These are phyloP conservation scores for Lavandula angustifolia DNA, from an alignment of 257 asterid genomes.

Conservation along the genomic window DNA sequence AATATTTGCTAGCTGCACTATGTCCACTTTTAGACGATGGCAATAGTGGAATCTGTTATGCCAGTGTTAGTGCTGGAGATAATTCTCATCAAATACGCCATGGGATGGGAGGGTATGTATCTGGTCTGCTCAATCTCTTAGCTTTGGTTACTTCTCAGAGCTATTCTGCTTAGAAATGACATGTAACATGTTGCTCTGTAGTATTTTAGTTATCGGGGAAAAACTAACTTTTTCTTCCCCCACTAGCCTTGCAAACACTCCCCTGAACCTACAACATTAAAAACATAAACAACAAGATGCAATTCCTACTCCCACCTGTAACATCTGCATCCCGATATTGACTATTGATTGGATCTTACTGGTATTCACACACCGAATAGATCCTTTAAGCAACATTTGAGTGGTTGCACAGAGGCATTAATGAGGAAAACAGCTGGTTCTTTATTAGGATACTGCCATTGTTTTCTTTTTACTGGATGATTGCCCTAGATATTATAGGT, in stretches of 20 bases:
- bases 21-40: neutral
- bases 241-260: neutral
- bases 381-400: neutral
- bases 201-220: neutral
- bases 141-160: neutral
- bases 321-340: neutral
- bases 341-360: constrained; percentile 7
- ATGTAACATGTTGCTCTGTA: too few relatives aligned
- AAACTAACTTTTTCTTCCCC: neutral
- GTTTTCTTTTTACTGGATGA: neutral
- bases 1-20: too few relatives aligned
- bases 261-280: neutral
- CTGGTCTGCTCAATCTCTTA: neutral
- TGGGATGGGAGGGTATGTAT: neutral
- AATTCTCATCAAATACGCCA: neutral
- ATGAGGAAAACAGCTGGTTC: neutral
- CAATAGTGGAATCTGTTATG: neutral
- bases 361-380: neutral
- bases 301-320: neutral
- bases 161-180: neutral
- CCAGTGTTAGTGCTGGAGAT: neutral
- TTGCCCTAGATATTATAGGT: neutral
- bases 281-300: neutral
- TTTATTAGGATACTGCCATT: constrained; percentile 1
- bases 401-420: neutral